Base-by-base conservation (phyloP, 495 filamentous ascomycete species). In the Penicillium samsonianum region DNA sequence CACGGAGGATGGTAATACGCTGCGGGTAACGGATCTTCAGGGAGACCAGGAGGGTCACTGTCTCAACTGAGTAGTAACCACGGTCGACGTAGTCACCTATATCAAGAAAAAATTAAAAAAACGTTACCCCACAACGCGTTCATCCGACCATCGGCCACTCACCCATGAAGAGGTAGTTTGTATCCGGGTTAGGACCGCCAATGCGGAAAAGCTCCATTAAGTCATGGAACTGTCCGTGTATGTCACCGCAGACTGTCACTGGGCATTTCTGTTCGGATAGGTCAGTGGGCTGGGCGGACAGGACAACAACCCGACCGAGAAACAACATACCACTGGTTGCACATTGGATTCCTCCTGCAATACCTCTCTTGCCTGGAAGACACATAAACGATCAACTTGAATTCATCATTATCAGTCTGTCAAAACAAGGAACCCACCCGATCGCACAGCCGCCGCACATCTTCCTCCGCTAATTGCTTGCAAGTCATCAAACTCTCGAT, bases 401-500 rank as follows among this genome's bases (percentile, higher is more conserved):
- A 35, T 17, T 43, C 17, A 31, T 45, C 23, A n/a, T 42, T 12
- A n/a, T 25, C 41, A 5, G 7, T 10, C 22, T 46, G 17, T 40
- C 37, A 37, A 35, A 46, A 22, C 23, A 59, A 17, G 22, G 47
- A 38, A 81, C 87, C 69, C 78, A 97, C 92, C 85, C 96, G 93
- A 73, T 98, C 94, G 80, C 94, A 98, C 68, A 98, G 83, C 67
- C 91, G 87, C 75, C 96, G 92, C 57, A 98, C 94, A 74, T 98
- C 95, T 28, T 83, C 80, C 81, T 98, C 94, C 52, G 89, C 84
- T 74, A 98, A 81, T 81, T 97, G 95, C 76, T 98, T 98, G 87
- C 94, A 98, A 71, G 78, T 88, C 94, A 98, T 98, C 78, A 98
- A 79, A 76, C 83, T 94, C 80, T 96, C 92, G 71, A 98, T 98